Conservation (phyloP, 2,329 filamentous ascomycete genomes). For the Mycosphaerella arachidis region DNA sequence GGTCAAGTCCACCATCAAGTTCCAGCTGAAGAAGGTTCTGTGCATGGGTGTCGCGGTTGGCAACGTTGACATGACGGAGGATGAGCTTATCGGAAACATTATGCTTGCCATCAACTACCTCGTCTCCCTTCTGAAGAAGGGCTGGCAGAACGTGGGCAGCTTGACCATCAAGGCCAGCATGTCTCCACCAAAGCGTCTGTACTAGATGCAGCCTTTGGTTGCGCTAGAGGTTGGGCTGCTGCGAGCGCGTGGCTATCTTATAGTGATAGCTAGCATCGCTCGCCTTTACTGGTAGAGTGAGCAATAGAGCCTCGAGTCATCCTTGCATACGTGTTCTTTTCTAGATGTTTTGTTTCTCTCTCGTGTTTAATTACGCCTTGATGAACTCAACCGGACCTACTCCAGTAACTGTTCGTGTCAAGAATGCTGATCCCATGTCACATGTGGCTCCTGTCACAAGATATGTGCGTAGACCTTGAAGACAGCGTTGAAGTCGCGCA, state of each 20-base stretch:
- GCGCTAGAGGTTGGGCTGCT: conserved; percentile 21
- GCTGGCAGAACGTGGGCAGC: conserved; percentile 99
- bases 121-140: conserved; percentile 99
- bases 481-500: background rate
- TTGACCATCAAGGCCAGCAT: conserved; percentile 99
- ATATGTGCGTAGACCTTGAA: no score
- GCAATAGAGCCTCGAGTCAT: conserved; percentile 30
- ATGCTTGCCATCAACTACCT: conserved; percentile 99
- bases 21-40: conserved; percentile 99
- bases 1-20: conserved; percentile 99
- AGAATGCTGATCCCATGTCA: no score
- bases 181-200: conserved; percentile 96
- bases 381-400: no score
- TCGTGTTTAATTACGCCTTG: background rate
- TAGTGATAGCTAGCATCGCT: conserved; percentile 20
- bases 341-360: background rate
- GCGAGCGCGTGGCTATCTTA: conserved; percentile 23
- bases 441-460: no score
- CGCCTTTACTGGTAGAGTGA: conserved; percentile 32
- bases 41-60: conserved; percentile 99
- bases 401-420: no score
- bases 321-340: conserved; percentile 11
- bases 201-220: conserved; percentile 56
- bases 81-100: conserved; percentile 96
- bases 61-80: conserved; percentile 95